Evolutionary conservation across 306 rosid species (phyloP).

Genomic region (Ammopiptanthus mongolicus): DNA sequence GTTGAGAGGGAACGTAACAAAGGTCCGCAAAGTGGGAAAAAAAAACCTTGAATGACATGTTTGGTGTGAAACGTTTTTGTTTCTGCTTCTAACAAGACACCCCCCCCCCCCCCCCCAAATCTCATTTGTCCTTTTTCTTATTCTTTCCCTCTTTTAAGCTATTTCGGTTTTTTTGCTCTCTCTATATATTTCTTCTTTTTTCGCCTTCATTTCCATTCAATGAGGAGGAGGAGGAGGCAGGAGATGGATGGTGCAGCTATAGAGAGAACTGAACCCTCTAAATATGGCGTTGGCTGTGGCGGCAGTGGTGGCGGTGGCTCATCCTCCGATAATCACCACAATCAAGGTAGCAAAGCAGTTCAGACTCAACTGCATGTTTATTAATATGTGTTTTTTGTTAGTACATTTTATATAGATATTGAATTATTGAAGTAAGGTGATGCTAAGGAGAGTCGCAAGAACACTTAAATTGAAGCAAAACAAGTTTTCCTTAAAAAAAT

Average conservation of each 20-base stretch:
- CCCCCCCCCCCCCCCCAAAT: not conserved
- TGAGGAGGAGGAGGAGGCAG: constrained; percentile 13
- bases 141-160: not conserved
- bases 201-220: not conserved
- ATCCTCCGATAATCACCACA: not conserved
- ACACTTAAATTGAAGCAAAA: too few relatives aligned
- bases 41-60: not conserved
- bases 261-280: not conserved
- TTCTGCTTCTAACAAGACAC: not conserved
- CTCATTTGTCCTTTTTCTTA: not conserved
- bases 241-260: not conserved
- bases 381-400: too few relatives aligned
- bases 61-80: constrained; percentile 5
- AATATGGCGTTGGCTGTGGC: too few relatives aligned
- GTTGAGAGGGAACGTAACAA: not conserved
- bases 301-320: not conserved
- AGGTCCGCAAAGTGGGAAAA: not conserved
- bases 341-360: not conserved
- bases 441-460: too few relatives aligned
- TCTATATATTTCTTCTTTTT: not conserved
- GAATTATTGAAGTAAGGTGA: too few relatives aligned
- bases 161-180: not conserved
- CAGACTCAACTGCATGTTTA: too few relatives aligned
- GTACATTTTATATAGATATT: too few relatives aligned
- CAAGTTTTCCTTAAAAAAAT: too few relatives aligned